Base-by-base conservation (phyloP, 148 eudicot species). In the Simmondsia chinensis region DNA sequence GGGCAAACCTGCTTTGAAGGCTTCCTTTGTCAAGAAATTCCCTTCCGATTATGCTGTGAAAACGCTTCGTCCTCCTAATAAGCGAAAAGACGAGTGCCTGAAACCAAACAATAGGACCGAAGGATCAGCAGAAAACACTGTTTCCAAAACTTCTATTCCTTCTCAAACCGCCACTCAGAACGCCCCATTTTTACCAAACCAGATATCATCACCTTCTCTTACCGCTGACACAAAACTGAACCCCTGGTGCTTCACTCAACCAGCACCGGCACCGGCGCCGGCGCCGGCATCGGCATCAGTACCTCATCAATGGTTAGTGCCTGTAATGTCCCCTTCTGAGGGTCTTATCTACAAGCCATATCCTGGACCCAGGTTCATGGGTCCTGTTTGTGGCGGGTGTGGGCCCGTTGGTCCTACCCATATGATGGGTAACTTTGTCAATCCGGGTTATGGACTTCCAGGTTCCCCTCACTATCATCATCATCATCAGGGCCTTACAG, bases 291-390 rank as follows among this genome's bases (percentile, higher is more conserved):
- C n/a, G n/a, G n/a, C n/a, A n/a, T n/a, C n/a, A n/a, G n/a, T n/a
- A n/a, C n/a, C 76, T n/a, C 94, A 82, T 37, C 99, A 91, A 31
- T 91, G 96, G 99, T 52, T 91, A 43, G 64, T 91, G 25, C 95
- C 94, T 0, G 79, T 91, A 14, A 77, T 86, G 99, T 70, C 95
- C 14, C 95, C 97, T 33, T 71, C 95, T 16, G 94, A 91, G 60
- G 94, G 99, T 44, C 83, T 91, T 8, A 72, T 91, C 18, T 91
- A 86, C 83, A 91, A 82, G 73, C 99, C 94, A 19, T 85, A 72
- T 33, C 75, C 88, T 27, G 83, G 71, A 20, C 81, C 75, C 2
- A 93, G 71, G 7, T 68, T 54, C 35, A 33, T 54, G 56, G 65
- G 64, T 41, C 78, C 74, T 0, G 52, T 34, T 38, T 69, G 49